phyloP scores from a whole-genome alignment of 257 asterid genomes.

The Solanum rostratum region DNA sequence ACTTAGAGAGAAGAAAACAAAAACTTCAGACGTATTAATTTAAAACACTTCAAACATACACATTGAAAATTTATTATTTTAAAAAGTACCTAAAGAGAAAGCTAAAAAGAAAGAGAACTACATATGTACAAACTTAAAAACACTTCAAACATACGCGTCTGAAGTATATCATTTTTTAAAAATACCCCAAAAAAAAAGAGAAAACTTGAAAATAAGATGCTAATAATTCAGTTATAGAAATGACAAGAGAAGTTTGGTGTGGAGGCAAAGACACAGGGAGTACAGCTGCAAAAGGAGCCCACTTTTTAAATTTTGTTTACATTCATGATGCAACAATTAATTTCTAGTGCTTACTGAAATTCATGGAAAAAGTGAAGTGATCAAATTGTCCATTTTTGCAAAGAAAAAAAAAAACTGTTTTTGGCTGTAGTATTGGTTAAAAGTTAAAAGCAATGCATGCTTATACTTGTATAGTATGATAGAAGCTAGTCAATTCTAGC shows the following conservation, averaged over 20 bases:
- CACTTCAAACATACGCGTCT: too few relatives aligned
- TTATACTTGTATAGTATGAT: not conserved
- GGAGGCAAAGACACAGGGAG: not conserved
- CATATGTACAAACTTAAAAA: too few relatives aligned
- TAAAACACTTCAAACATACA: too few relatives aligned
- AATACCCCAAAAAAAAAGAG: not conserved
- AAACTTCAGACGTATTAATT: too few relatives aligned
- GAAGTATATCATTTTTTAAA: not conserved
- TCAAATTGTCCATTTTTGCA: not conserved
- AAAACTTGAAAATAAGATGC: not conserved
- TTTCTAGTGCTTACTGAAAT: not conserved
- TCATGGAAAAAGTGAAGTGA: not conserved
- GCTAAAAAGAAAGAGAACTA: too few relatives aligned
- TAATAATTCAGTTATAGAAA: conserved; percentile 30
- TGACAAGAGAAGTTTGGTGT: conserved; percentile 26
- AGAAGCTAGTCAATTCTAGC: not conserved
- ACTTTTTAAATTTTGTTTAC: conserved; percentile 6
- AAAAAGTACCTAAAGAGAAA: not conserved
- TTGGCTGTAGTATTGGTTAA: not conserved
- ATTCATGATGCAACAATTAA: conserved; percentile 5
- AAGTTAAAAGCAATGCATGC: not conserved
- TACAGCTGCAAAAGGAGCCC: conserved; percentile 36
- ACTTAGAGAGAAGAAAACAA: too few relatives aligned
- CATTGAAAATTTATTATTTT: not conserved
- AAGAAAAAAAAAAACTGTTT: not conserved